These are phyloP conservation scores for Pseudogymnoascus sp. DNA, from an alignment of 2,329 filamentous ascomycete genomes.

Conservation along the genomic window DNA sequence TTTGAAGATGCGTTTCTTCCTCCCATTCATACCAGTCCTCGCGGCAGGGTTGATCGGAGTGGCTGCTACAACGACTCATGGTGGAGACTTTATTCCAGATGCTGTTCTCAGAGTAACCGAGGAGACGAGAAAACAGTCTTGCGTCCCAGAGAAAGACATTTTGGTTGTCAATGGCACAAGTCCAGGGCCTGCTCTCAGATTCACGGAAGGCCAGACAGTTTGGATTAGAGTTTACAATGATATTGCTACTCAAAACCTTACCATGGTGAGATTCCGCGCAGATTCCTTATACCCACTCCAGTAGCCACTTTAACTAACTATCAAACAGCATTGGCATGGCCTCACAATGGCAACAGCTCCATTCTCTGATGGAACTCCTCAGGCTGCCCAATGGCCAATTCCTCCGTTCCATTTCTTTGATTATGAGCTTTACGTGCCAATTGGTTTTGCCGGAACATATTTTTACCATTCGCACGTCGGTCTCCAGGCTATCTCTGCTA, in stretches of 20 bases:
- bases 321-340: slow-evolving; percentile 49
- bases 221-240: slow-evolving; percentile 52
- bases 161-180: slow-evolving; percentile 44
- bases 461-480: slow-evolving; percentile 53
- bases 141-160: slow-evolving; percentile 34
- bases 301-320: neutral
- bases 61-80: slow-evolving; percentile 16
- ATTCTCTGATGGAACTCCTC: slow-evolving; percentile 47
- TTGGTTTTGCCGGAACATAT: slow-evolving; percentile 45
- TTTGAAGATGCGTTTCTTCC: neutral
- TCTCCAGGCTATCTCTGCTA: slow-evolving; percentile 44
- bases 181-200: slow-evolving; percentile 40
- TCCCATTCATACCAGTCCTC: neutral
- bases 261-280: slow-evolving; percentile 36
- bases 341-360: slow-evolving; percentile 43
- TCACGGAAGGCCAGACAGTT: slow-evolving; percentile 38
- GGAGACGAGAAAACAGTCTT: slow-evolving; percentile 30
- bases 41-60: neutral
- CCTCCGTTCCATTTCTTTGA: slow-evolving; percentile 48
- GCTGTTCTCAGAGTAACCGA: slow-evolving; percentile 37
- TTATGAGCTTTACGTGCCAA: slow-evolving; percentile 43
- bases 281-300: neutral
- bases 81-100: slow-evolving; percentile 33
- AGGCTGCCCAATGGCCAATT: slow-evolving; percentile 49
- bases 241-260: slow-evolving; percentile 42